These are phyloP conservation scores for Kwoniella bestiolae DNA, from an alignment of 768 basidiomycete genomes.

Conservation along the genomic window DNA sequence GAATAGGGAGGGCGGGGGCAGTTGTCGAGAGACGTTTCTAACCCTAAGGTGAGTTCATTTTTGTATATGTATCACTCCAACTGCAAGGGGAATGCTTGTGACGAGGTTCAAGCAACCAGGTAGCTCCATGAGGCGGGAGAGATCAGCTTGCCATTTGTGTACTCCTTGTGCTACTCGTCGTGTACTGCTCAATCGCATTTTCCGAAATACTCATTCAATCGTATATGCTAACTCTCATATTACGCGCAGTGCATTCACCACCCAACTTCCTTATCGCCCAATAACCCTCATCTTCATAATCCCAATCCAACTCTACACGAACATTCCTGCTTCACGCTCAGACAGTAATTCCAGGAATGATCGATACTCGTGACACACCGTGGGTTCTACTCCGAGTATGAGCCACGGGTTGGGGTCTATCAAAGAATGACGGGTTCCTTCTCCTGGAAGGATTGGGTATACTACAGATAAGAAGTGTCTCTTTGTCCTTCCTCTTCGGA, in stretches of 20 bases:
- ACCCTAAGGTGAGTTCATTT: slow-evolving; percentile 7
- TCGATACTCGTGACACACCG: slow-evolving; percentile 1
- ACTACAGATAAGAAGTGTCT: slow-evolving; percentile 2
- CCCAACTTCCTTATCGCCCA: slow-evolving; percentile 3
- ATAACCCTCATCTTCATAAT: background rate
- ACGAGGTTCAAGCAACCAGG: too few species aligned
- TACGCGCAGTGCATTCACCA: background rate
- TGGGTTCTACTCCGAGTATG: background rate
- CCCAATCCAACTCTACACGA: slow-evolving; percentile 1
- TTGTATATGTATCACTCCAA: background rate
- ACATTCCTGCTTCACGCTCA: background rate
- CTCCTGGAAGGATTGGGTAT: background rate
- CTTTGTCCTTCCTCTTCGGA: too few species aligned
- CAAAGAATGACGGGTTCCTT: background rate
- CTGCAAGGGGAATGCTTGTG: background rate
- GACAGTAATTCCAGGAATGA: background rate
- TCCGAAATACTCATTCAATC: background rate
- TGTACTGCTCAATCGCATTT: background rate
- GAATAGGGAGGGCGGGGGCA: slow-evolving; percentile 3
- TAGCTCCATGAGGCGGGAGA: too few species aligned
- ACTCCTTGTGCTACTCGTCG: background rate
- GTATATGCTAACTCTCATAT: background rate
- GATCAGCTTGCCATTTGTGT: background rate
- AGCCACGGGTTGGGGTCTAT: background rate
- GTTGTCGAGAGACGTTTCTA: slow-evolving; percentile 9